Conservation (phyloP, 1,284 basidiomycete genomes). For the Filobasidium uniguttulatum region DNA sequence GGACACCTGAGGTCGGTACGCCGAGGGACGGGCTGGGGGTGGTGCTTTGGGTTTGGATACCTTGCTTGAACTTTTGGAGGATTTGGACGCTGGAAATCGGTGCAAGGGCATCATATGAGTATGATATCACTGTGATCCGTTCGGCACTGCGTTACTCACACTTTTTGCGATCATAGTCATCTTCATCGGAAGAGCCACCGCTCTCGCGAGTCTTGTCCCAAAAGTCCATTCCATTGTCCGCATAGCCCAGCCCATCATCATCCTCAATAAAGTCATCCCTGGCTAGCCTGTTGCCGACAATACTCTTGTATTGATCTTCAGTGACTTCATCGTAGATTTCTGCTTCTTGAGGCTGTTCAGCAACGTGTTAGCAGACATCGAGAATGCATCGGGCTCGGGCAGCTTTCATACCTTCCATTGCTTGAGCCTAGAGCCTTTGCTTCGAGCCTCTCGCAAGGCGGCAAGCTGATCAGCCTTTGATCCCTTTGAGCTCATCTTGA, state of each 20-base stretch:
- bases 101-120: no score
- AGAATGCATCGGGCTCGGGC: not conserved
- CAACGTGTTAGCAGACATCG: not conserved
- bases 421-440: constrained; percentile 34
- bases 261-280: constrained; percentile 91
- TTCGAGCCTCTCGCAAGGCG: constrained; percentile 38
- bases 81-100: no score
- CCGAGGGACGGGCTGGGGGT: constrained; percentile 42
- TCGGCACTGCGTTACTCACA: not conserved
- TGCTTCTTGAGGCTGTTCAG: constrained; percentile 44
- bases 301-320: constrained; percentile 76
- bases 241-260: constrained; percentile 82
- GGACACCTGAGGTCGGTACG: constrained; percentile 61
- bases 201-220: constrained; percentile 47
- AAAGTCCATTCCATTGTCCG: constrained; percentile 92
- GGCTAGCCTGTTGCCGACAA: constrained; percentile 74
- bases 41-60: constrained; percentile 43
- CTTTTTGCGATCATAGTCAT: constrained; percentile 32
- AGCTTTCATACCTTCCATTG: constrained; percentile 38
- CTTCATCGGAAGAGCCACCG: constrained; percentile 34
- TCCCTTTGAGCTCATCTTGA: constrained; percentile 7
- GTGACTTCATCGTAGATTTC: constrained; percentile 83
- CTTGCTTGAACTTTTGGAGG: no score
- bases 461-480: constrained; percentile 29
- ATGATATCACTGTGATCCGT: no score